These are phyloP conservation scores for Podila horticola DNA, from an alignment of 192 early-diverging fungal species.

Conservation along the genomic window DNA sequence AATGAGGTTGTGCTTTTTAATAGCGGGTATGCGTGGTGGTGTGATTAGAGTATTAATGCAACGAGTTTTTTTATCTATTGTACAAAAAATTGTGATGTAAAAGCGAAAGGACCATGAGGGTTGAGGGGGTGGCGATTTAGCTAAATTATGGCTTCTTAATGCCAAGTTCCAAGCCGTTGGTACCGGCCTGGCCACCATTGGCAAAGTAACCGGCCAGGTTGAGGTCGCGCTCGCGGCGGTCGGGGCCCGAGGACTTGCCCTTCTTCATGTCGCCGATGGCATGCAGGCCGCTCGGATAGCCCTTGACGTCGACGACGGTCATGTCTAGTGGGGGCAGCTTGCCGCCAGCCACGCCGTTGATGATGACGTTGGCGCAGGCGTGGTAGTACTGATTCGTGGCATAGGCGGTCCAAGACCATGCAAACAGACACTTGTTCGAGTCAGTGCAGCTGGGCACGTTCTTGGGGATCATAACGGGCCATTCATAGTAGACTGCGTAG, in stretches of 20 bases:
- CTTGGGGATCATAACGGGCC: slow-evolving; percentile 35
- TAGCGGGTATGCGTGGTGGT: no score
- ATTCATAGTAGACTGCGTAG: slow-evolving; percentile 25
- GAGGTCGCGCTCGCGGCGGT: slow-evolving; percentile 3
- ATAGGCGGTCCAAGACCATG: slow-evolving; percentile 73
- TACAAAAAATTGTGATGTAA: neutral
- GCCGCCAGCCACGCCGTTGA: slow-evolving; percentile 47
- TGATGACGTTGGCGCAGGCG: slow-evolving; percentile 73
- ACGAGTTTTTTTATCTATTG: neutral
- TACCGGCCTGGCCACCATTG: slow-evolving; percentile 7
- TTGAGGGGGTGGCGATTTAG: neutral
- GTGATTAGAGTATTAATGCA: neutral
- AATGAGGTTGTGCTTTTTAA: neutral
- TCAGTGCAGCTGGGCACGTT: slow-evolving; percentile 34
- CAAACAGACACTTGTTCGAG: slow-evolving; percentile 34
- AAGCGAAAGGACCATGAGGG: neutral
- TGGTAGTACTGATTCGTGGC: slow-evolving; percentile 79
- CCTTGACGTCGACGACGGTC: slow-evolving; percentile 17
- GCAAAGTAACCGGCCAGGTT: slow-evolving; percentile 14
- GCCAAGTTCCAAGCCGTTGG: slow-evolving; percentile 6
- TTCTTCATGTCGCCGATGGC: slow-evolving; percentile 3
- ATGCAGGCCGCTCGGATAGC: neutral
- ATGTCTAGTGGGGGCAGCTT: slow-evolving; percentile 6
- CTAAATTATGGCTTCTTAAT: neutral
- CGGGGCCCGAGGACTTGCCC: slow-evolving; percentile 14